A percentile compares a stretch with the other conserved stretches of the same genome.
Conservation (phyloP, 345 rosid genomes). For the Microthlaspi erraticum region DNA sequence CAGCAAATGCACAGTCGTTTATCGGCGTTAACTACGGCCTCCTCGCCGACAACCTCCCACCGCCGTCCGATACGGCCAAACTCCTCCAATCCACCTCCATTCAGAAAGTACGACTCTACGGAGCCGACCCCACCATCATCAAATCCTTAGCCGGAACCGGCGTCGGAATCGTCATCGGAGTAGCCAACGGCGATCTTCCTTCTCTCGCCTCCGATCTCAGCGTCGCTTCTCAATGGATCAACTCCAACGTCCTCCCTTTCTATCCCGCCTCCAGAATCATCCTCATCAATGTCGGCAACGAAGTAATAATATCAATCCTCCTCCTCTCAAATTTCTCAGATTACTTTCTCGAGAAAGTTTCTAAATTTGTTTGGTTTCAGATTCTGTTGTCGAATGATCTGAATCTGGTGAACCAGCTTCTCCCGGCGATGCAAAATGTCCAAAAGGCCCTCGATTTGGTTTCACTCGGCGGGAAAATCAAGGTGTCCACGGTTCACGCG, state of each 20-base stretch:
- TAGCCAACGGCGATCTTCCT: slow-evolving; percentile 73
- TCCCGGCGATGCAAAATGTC: slow-evolving; percentile 83
- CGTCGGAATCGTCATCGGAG: slow-evolving; percentile 71
- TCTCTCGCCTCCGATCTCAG: slow-evolving; percentile 68
- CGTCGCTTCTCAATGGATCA: slow-evolving; percentile 72
- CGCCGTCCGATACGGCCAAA: slow-evolving; percentile 74
- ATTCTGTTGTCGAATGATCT: slow-evolving; percentile 67
- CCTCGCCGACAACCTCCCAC: slow-evolving; percentile 84
- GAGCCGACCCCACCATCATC: slow-evolving; percentile 72
- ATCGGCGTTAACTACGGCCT: slow-evolving; percentile 85
- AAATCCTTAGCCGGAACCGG: slow-evolving; percentile 79
- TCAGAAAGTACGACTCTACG: slow-evolving; percentile 73
- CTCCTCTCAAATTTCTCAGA: neutral
- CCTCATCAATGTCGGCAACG: slow-evolving; percentile 84
- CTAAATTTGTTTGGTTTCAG: slow-evolving; percentile 36
- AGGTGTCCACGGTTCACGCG: slow-evolving; percentile 84
- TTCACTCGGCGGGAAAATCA: slow-evolving; percentile 67
- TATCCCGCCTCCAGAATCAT: slow-evolving; percentile 78
- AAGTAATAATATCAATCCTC: too few relatives aligned
- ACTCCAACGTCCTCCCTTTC: slow-evolving; percentile 64
- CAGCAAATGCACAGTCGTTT: slow-evolving; percentile 61
- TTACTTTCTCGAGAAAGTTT: neutral
- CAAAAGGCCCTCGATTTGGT: slow-evolving; percentile 65
- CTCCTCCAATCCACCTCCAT: slow-evolving; percentile 77
- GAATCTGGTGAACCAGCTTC: slow-evolving; percentile 65